Percentiles rank a stretch among this genome's conserved stretches.
Conservation (phyloP, 2,329 filamentous ascomycete genomes). For the Epichloe gansuensis region DNA sequence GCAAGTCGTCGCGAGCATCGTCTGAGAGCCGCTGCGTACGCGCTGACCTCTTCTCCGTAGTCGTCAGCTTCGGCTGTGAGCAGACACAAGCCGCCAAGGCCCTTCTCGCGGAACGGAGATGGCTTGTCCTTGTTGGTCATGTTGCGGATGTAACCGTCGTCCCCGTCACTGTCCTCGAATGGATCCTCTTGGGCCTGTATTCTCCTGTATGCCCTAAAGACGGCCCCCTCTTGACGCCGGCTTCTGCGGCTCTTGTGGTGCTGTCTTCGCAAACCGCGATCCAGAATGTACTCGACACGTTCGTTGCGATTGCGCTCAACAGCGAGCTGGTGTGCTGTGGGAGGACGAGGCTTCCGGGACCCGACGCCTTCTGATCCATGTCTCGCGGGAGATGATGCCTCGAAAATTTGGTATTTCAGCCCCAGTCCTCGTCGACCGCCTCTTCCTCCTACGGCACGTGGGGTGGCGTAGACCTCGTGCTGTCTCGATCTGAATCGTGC, state of each 20-base stretch:
- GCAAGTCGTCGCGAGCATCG: constrained; percentile 52
- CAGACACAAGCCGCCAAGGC: constrained; percentile 52
- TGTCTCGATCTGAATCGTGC: constrained; percentile 39
- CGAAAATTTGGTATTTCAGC: constrained; percentile 49
- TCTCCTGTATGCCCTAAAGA: constrained; percentile 55
- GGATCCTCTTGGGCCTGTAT: constrained; percentile 43
- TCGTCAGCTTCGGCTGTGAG: constrained; percentile 54
- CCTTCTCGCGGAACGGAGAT: constrained; percentile 39
- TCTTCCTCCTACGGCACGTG: constrained; percentile 18
- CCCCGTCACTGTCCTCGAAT: constrained; percentile 52
- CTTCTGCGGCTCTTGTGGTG: constrained; percentile 51
- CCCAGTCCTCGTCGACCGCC: constrained; percentile 16
- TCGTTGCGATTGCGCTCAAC: constrained; percentile 68
- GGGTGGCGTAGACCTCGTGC: constrained; percentile 32
- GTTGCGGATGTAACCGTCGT: constrained; percentile 29
- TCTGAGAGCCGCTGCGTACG: constrained; percentile 54
- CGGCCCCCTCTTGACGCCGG: constrained; percentile 51
- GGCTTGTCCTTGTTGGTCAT: constrained; percentile 15
- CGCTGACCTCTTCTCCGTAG: constrained; percentile 61
- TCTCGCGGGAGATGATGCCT: constrained; percentile 47
- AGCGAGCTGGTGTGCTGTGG: constrained; percentile 71
- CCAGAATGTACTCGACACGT: constrained; percentile 71
- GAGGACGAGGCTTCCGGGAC: constrained; percentile 54
- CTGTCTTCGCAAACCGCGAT: constrained; percentile 56
- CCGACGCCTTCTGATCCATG: constrained; percentile 43